Evolutionary conservation across 228 moss, liverwort and hornwort genomes (phyloP).

Genomic region (Sphagnum magellanicum): DNA sequence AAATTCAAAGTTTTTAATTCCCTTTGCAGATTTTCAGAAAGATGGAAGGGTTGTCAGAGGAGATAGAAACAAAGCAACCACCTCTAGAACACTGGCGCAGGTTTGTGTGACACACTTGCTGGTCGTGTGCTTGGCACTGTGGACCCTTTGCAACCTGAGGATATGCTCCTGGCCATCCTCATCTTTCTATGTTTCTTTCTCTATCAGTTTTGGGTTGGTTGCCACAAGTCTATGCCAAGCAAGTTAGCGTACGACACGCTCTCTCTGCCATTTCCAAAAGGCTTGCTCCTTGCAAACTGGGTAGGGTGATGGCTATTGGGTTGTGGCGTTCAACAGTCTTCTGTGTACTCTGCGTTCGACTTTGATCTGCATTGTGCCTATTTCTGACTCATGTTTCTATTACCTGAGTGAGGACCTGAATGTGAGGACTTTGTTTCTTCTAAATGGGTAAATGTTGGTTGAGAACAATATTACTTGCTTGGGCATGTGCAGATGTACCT

Average conservation of each 20-base stretch:
- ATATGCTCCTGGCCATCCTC: conserved; percentile 25
- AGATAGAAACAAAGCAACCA: conserved; percentile 71
- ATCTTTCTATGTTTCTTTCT: neutral
- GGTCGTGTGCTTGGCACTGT: conserved; percentile 79
- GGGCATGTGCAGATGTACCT: conserved; percentile 21
- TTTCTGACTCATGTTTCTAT: too few species aligned
- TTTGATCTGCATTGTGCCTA: too few species aligned
- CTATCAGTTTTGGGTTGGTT: neutral
- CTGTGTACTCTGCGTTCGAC: too few species aligned
- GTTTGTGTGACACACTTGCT: conserved; percentile 83
- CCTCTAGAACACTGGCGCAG: conserved; percentile 90
- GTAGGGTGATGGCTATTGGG: too few species aligned
- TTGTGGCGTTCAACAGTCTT: too few species aligned
- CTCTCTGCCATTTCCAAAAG: too few species aligned
- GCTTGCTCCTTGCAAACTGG: too few species aligned
- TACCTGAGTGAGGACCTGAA: too few species aligned
- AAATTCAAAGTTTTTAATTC: neutral
- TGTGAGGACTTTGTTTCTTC: neutral
- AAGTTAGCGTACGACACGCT: too few species aligned
- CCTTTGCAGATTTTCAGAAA: conserved; percentile 79
- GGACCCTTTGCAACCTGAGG: conserved; percentile 82
- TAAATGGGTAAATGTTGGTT: neutral
- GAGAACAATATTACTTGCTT: neutral
- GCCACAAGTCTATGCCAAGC: too few species aligned
- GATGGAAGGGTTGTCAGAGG: conserved; percentile 73